Base-by-base conservation (phyloP, 805 yeast genomes). In the Ogataea ganodermae region DNA sequence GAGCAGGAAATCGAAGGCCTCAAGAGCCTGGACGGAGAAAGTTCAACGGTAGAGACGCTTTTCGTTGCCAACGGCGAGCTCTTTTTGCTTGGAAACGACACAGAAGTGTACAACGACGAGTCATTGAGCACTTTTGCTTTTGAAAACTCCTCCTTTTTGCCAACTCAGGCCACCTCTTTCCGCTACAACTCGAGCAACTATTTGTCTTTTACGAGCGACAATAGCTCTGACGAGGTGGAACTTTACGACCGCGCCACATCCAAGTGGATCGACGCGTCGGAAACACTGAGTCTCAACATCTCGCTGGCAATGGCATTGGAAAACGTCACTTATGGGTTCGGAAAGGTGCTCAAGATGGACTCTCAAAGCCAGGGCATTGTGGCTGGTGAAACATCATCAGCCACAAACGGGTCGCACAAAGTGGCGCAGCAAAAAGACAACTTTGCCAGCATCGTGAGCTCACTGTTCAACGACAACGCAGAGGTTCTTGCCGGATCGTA, bases 231-330 rank as follows among this genome's bases (percentile, higher is more conserved):
- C 31, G 12, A 43, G 1, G 28, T 55, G 1, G 49, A 56, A 30
- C 62, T 71, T 2, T 80, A 81, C 79, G 76, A 76, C 58, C 61
- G 61, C 37, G 52, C 72, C 2, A 59, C 68, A 31, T 48, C 58
- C 1, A 35, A 61, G 12, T 74, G 78, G 78, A 63, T 70, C 12
- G 51, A 57, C 1, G 53, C 62, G 21, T 49, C 67, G 1, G 20
- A 33, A 3, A 49, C 51, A 4, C 50, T 69, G n/a, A 57, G 58
- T 37, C 58, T 78, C 46, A 69, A 70, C 40, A 44, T 68, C 10
- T 53, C 69, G 1, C 56, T 50, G 35, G 63, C 68, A 0, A 31
- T 61, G 4, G 33, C 48, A 5, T 40, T 49, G 8, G 41, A 53
- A 10, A 49, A 49, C 24, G 40, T 37, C 8, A 47, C 55, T 7